Base-by-base conservation (phyloP, 148 eudicot genomes). In the Cornus suecica region DNA sequence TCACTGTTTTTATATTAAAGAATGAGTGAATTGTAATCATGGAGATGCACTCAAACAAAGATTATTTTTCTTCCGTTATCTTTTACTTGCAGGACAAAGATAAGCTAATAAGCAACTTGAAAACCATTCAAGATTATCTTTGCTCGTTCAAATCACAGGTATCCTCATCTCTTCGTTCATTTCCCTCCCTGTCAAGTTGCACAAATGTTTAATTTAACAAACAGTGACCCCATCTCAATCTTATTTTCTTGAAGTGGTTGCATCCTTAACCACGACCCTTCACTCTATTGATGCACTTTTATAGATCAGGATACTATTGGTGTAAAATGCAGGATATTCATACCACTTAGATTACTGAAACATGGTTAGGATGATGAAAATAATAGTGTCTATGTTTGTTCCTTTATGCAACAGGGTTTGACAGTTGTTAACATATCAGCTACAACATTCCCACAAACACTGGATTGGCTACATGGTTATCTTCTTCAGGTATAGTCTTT, bases 81-180 rank as follows among this genome's bases (percentile, higher is more conserved):
- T 58, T 83, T 74, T 78, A 32, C 48, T 78, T 88, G 70, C 86
- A 94, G 98, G 98, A 94, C 76, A 89, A 90, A 79, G 91, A 86
- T 81, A 92, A 87, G 82, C 82, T 94, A 54, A 89, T 85, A 74
- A 84, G 85, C 84, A 94, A 94, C 84, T 80, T 94, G 77, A 92
- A 90, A 78, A 90, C 91, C 48, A 87, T 94, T 79, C 95, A 94
- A 77, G 89, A 92, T 74, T 94, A 92, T 70, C 95, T 94, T 77
- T 94, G 95, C 86, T 94, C 97, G 65, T 94, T 92, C 73, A 86
- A 85, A 76, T 88, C 98, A 25, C 98, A 92, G 97, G 98, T 94
- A 81, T 78, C 78, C 69, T 41, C 27, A 70, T 61, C 52, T 76
- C 56, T 73, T 54, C 29, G 37, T 28, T 54, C 11, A 56, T 28